These are phyloP conservation scores for Aspergillus fischeri DNA, from an alignment of 2,329 filamentous ascomycete genomes.

Conservation along the genomic window DNA sequence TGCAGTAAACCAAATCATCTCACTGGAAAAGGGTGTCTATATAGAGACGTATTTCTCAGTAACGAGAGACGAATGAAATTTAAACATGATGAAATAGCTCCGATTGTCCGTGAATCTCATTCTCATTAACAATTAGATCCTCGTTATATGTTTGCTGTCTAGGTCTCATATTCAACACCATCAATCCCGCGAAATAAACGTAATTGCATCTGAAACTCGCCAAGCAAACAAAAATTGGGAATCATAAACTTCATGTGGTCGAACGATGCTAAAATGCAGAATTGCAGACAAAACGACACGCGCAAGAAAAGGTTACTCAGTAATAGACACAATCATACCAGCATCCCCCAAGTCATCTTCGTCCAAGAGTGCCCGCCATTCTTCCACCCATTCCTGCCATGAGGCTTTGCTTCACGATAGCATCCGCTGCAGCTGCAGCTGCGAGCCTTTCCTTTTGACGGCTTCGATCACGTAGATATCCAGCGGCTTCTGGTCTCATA, in stretches of 20 bases:
- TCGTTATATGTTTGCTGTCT: not conserved
- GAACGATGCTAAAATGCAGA: constrained; percentile 7
- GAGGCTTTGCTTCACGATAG: constrained; percentile 92
- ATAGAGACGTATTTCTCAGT: not conserved
- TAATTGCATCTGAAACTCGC: not conserved
- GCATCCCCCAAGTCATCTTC: constrained; percentile 19
- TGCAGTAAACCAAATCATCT: constrained; percentile 35
- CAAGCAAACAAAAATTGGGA: constrained; percentile 6
- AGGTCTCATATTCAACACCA: not conserved
- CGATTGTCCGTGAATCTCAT: not conserved
- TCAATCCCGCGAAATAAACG: not conserved
- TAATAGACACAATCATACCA: constrained; percentile 5
- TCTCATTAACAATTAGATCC: not conserved
- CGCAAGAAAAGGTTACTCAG: constrained; percentile 1
- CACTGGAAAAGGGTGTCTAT: not conserved
- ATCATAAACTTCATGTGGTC: constrained; percentile 9
- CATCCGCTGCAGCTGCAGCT: constrained; percentile 82
- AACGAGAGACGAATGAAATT: not conserved
- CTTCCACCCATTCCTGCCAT: constrained; percentile 53
- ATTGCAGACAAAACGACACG: not conserved
- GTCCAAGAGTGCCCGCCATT: constrained; percentile 45
- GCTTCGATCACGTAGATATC: constrained; percentile 84
- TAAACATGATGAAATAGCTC: not conserved
- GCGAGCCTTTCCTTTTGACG: constrained; percentile 91
- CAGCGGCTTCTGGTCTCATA: constrained; percentile 86